Evolutionary conservation across 1,284 basidiomycete species (phyloP).

Genomic region (Cryptococcus neoformans): DNA sequence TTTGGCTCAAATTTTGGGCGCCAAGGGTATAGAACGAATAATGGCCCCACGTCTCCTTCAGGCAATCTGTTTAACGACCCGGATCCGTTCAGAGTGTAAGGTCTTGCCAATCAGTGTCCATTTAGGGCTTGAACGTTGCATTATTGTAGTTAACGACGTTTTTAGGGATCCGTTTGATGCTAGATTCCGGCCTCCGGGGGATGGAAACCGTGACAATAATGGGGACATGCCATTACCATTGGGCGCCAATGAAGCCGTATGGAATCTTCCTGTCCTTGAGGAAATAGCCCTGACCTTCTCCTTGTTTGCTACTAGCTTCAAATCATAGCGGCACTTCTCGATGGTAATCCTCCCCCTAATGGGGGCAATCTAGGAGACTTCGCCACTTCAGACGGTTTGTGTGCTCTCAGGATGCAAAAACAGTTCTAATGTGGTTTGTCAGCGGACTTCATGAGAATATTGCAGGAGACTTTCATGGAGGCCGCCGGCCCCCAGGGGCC

Average conservation of each 20-base stretch:
- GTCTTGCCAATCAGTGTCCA: no score
- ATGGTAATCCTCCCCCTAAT: constrained; percentile 20
- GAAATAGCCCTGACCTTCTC: no score
- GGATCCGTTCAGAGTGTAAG: not conserved
- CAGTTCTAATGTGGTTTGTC: no score
- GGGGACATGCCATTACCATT: no score
- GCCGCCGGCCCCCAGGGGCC: constrained; percentile 47
- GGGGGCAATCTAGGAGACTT: constrained; percentile 42
- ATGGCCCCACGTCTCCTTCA: no score
- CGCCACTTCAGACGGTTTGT: constrained; percentile 32
- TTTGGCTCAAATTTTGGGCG: constrained; percentile 8
- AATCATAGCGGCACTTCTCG: constrained; percentile 29
- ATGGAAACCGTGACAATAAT: not conserved
- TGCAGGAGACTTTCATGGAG: constrained; percentile 45
- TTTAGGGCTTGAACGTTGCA: no score
- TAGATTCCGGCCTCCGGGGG: not conserved
- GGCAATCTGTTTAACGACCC: not conserved
- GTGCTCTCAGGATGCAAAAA: no score
- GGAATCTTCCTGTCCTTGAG: no score
- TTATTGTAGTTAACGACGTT: no score
- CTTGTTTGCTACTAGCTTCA: constrained; percentile 18
- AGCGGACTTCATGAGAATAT: no score
- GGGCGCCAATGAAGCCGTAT: no score
- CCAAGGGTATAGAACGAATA: not conserved
- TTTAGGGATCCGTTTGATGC: no score